Evolutionary conservation across 1,284 basidiomycete genomes (phyloP).

Genomic region (Malassezia arunalokei): DNA sequence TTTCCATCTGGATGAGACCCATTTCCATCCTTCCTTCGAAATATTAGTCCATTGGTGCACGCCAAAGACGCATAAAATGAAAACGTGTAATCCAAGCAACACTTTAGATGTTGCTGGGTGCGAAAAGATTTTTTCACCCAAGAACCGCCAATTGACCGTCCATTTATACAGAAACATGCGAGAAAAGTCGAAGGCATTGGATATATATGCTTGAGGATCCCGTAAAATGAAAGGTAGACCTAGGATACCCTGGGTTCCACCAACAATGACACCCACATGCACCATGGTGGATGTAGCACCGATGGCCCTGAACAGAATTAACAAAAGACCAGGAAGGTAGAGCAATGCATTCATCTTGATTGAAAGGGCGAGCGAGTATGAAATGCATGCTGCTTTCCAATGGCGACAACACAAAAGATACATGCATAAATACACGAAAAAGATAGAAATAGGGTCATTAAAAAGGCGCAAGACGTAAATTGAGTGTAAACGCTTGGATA

Average conservation of each 20-base stretch:
- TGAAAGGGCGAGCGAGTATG: constrained; percentile 77
- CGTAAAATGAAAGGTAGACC: constrained; percentile 62
- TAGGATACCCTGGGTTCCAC: constrained; percentile 53
- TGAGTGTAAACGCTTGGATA: constrained; percentile 87
- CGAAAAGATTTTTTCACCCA: constrained; percentile 64
- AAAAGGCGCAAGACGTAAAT: constrained; percentile 84
- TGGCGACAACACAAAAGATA: constrained; percentile 52
- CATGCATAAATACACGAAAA: constrained; percentile 50
- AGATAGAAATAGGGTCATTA: constrained; percentile 81
- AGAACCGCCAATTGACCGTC: constrained; percentile 95
- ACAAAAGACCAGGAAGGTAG: constrained; percentile 66
- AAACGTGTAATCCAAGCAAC: constrained; percentile 60
- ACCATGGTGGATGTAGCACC: constrained; percentile 50
- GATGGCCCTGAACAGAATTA: constrained; percentile 53
- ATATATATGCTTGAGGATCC: constrained; percentile 58
- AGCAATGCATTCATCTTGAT: constrained; percentile 92
- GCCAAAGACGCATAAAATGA: constrained; percentile 58
- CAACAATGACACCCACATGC: constrained; percentile 9
- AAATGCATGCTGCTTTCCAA: constrained; percentile 56
- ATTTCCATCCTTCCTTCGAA: constrained; percentile 56
- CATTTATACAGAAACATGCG: constrained; percentile 85
- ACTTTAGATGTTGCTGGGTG: constrained; percentile 55
- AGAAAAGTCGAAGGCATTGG: constrained; percentile 71
- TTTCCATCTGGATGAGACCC: constrained; percentile 50
- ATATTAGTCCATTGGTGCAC: constrained; percentile 58